Evolutionary conservation across 495 filamentous ascomycete genomes (phyloP).

Genomic region (Annulohypoxylon nitens): DNA sequence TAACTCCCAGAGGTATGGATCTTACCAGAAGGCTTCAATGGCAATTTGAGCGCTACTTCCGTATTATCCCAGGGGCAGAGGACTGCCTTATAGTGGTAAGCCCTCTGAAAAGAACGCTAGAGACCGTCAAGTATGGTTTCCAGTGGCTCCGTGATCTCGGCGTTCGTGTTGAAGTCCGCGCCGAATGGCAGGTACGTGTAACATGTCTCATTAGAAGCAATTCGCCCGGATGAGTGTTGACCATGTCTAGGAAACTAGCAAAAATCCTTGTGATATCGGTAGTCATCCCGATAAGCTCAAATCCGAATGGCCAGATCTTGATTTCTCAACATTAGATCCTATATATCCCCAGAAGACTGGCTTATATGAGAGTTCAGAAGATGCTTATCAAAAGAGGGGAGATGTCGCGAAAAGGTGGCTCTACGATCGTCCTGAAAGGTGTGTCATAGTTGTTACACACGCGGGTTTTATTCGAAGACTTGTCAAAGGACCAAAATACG

Average conservation of each 20-base stretch:
- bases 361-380: slow-evolving; percentile 58
- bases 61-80: slow-evolving; percentile 54
- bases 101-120: slow-evolving; percentile 63
- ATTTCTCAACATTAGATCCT: slow-evolving; percentile 62
- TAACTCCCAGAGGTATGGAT: slow-evolving; percentile 46
- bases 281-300: slow-evolving; percentile 51
- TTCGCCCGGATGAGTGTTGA: neutral
- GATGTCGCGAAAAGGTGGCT: slow-evolving; percentile 57
- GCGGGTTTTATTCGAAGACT: slow-evolving; percentile 63
- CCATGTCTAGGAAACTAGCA: slow-evolving; percentile 61
- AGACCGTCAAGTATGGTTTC: slow-evolving; percentile 60
- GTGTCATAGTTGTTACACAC: slow-evolving; percentile 66
- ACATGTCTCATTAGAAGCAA: neutral
- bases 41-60: slow-evolving; percentile 43
- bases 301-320: slow-evolving; percentile 59
- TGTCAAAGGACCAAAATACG: slow-evolving; percentile 51
- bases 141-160: slow-evolving; percentile 59
- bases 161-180: slow-evolving; percentile 59
- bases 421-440: slow-evolving; percentile 61
- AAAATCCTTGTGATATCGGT: slow-evolving; percentile 67
- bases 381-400: slow-evolving; percentile 57
- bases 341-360: slow-evolving; percentile 62
- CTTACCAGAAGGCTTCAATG: slow-evolving; percentile 43
- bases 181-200: slow-evolving; percentile 63
- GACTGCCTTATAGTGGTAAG: slow-evolving; percentile 64